Evolutionary conservation across 352 stramenopile genomes (phyloP), one percentile per base, ranked within the genome.

Genomic region (Phytophthora brassicae): DNA sequence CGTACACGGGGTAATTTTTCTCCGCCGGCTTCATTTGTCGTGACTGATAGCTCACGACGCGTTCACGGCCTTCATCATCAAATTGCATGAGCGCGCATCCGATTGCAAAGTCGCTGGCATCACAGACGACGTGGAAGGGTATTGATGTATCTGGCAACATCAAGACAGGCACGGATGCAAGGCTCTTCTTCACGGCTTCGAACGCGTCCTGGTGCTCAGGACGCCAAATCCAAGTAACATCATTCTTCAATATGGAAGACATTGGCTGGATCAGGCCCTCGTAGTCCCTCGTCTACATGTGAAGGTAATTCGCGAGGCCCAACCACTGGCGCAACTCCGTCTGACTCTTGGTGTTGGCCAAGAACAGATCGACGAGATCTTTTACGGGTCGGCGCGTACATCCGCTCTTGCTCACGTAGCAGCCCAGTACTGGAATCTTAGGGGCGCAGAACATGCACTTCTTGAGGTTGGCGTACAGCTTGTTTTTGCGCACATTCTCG

Each of bases 161-260:
- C n/a, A n/a, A n/a, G n/a, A n/a, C n/a, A n/a, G n/a, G n/a, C n/a
- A n/a, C n/a, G n/a, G n/a, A n/a, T n/a, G 35, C 39, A n/a, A 51
- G n/a, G 50, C 45, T 72, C 33, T 19, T 28, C 19, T 59, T 74
- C 33, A 49, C 63, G 4, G 12, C 6, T 0, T 50, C 31, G 19
- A 74, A 74, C 2, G 47, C 45, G 16, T 29, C 35, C 46, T 67
- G 36, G 8, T 56, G 55, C 19, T 70, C 56, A 2, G 8, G 24
- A n/a, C 29, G 16, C 41, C 43, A 65, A 11, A 5, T 4, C 55
- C 46, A 70, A 6, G 38, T 20, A 13, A 38, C n/a, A 6, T 68
- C 59, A 11, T 68, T 73, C 58, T 73, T 68, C 6, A 73, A n/a
- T 1, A 73, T 24, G 3, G 13, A 13, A 1, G 60, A 56, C 0